phyloP scores from a whole-genome alignment of 139 green algal species.

The Yamagishiella unicocca region DNA sequence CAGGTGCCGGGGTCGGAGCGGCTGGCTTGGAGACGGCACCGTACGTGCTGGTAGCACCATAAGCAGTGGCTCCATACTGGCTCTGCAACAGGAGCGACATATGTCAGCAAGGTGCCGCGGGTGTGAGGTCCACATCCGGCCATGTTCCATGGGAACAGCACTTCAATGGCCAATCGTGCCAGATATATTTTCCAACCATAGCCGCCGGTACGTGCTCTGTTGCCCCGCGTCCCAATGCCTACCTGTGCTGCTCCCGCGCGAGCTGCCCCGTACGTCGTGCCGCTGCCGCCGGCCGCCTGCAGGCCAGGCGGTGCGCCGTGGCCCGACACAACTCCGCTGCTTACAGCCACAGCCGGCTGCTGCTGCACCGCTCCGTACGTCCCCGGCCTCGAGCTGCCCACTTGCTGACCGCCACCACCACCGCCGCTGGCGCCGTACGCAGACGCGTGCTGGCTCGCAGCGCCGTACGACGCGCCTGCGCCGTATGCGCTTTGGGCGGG shows the following conservation, averaged over 20 bases:
- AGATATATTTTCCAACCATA: too few species aligned
- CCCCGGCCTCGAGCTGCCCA: background rate
- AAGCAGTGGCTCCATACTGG: background rate
- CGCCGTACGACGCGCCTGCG: background rate
- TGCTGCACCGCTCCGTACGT: background rate
- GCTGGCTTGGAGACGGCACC: background rate
- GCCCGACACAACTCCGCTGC: background rate
- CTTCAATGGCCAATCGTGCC: too few species aligned
- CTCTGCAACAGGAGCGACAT: too few species aligned
- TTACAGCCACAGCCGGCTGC: background rate
- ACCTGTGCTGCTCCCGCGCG: too few species aligned
- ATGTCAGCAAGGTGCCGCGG: too few species aligned
- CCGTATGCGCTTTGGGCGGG: background rate
- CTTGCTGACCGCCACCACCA: background rate
- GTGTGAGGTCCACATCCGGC: too few species aligned
- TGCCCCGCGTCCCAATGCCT: too few species aligned
- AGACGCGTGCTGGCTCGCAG: background rate
- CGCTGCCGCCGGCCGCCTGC: background rate
- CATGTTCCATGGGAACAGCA: too few species aligned
- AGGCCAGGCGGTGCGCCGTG: background rate
- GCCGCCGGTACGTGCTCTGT: too few species aligned
- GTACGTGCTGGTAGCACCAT: background rate
- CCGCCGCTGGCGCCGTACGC: background rate
- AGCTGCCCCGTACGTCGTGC: background rate
- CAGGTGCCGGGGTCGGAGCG: background rate